Evolutionary conservation across 805 yeast genomes (phyloP).

Genomic region (Metschnikowia gelsemii): DNA sequence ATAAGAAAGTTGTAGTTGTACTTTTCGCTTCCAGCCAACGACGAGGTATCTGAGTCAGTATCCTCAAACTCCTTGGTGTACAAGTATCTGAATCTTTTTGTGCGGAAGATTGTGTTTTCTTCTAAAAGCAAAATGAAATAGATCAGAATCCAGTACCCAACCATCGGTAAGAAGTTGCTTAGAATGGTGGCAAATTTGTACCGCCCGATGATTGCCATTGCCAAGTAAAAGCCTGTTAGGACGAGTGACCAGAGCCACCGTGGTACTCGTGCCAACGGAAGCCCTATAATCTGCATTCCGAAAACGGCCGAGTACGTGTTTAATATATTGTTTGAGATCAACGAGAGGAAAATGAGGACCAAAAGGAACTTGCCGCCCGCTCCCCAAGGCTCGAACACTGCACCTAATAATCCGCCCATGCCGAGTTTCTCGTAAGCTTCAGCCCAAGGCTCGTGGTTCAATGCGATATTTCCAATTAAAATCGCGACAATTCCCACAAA

Average conservation of each 20-base stretch:
- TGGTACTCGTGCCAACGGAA: conserved; percentile 58
- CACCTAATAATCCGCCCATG: conserved; percentile 71
- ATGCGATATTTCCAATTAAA: conserved; percentile 66
- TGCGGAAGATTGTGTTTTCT: conserved; percentile 72
- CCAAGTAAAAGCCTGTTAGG: conserved; percentile 61
- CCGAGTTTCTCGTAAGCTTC: conserved; percentile 57
- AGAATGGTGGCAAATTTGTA: conserved; percentile 69
- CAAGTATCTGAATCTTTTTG: conserved; percentile 35
- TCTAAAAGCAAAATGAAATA: conserved; percentile 69
- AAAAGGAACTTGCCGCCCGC: conserved; percentile 76
- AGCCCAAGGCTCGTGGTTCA: conserved; percentile 54
- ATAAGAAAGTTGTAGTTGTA: conserved; percentile 28
- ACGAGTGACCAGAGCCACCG: conserved; percentile 74
- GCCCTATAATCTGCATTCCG: conserved; percentile 65
- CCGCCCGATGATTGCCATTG: conserved; percentile 74
- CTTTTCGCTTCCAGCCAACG: conserved; percentile 11
- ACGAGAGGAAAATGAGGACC: conserved; percentile 65
- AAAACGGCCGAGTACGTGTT: conserved; percentile 82
- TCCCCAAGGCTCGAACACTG: conserved; percentile 71
- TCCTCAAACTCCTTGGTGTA: conserved; percentile 32
- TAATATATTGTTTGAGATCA: conserved; percentile 77
- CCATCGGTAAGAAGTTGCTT: conserved; percentile 84
- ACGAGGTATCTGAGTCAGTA: conserved; percentile 15
- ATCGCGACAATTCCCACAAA: conserved; percentile 76
- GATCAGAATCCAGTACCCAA: conserved; percentile 88